Conservation (phyloP, 768 basidiomycete genomes). For the Pleurotus eryngii region DNA sequence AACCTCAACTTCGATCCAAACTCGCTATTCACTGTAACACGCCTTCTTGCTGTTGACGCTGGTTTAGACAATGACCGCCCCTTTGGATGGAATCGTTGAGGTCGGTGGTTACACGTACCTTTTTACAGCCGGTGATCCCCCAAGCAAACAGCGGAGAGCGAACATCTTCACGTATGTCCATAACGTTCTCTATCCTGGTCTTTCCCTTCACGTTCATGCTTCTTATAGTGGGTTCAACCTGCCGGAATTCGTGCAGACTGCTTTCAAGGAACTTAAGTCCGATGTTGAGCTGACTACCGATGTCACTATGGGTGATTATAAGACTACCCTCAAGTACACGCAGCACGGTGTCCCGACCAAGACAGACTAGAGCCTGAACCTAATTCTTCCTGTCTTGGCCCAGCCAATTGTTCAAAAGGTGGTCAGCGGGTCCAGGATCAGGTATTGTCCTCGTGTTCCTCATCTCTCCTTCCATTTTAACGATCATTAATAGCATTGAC, state of each 20-base stretch:
- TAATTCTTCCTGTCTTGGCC: constrained; percentile 68
- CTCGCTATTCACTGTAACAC: constrained; percentile 67
- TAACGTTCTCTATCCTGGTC: not conserved
- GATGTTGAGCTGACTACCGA: constrained; percentile 56
- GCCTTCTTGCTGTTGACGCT: constrained; percentile 62
- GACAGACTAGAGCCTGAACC: constrained; percentile 59
- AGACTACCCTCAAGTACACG: constrained; percentile 57
- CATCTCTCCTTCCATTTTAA: not conserved
- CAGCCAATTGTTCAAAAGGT: constrained; percentile 74
- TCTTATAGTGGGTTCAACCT: constrained; percentile 56
- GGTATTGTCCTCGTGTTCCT: constrained; percentile 31
- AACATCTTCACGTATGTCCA: constrained; percentile 52
- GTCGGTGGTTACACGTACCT: constrained; percentile 68
- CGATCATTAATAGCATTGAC: constrained; percentile 38
- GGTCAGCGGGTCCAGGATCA: constrained; percentile 53
- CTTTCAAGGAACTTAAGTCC: constrained; percentile 61
- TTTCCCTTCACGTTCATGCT: not conserved
- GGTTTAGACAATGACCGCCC: constrained; percentile 54
- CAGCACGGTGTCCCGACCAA: constrained; percentile 52
- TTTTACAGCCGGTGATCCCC: constrained; percentile 29
- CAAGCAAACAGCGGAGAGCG: constrained; percentile 30
- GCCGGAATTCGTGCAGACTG: constrained; percentile 57
- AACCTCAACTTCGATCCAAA: constrained; percentile 68
- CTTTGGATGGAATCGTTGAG: constrained; percentile 62
- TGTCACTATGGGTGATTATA: constrained; percentile 65